Conservation (phyloP, 2,329 filamentous ascomycete genomes). For the Dothideomycetes sp. region DNA sequence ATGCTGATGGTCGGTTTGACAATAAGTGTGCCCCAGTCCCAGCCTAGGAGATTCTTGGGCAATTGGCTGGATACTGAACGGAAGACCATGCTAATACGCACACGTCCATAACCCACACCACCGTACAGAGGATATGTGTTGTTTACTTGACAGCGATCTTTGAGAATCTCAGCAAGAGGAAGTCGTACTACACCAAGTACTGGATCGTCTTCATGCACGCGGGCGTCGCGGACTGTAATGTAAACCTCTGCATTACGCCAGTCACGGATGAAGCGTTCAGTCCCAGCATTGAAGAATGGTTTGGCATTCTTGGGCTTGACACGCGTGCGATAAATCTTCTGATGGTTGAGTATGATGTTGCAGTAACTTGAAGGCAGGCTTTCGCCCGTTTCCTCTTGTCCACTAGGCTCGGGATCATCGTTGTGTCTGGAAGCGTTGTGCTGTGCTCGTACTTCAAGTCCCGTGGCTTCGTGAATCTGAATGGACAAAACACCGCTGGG, state of each 20-base stretch:
- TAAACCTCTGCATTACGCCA: constrained; percentile 60
- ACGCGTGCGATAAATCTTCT: constrained; percentile 58
- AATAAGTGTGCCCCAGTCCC: constrained; percentile 64
- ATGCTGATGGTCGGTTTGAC: constrained; percentile 45
- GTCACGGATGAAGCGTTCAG: constrained; percentile 61
- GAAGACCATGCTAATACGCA: constrained; percentile 63
- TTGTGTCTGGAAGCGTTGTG: constrained; percentile 46
- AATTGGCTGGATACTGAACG: constrained; percentile 57
- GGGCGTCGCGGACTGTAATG: constrained; percentile 56
- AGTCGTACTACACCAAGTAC: constrained; percentile 63
- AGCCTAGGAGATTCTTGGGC: constrained; percentile 52
- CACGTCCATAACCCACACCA: constrained; percentile 62
- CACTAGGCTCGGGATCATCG: constrained; percentile 43
- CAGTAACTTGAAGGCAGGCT: constrained; percentile 63
- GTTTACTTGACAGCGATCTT: constrained; percentile 55
- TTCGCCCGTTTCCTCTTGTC: constrained; percentile 52
- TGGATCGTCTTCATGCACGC: constrained; percentile 60
- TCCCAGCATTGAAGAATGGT: constrained; percentile 70
- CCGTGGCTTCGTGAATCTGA: constrained; percentile 64
- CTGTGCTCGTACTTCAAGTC: constrained; percentile 52
- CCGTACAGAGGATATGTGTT: constrained; percentile 59
- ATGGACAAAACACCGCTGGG: constrained; percentile 60
- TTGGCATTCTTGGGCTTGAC: constrained; percentile 72
- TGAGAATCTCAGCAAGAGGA: constrained; percentile 53
- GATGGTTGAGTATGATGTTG: constrained; percentile 64